Percentiles rank a stretch among this genome's conserved stretches.
phyloP scores from a whole-genome alignment of 2,329 filamentous ascomycete species.

The Fusarium equiseti region DNA sequence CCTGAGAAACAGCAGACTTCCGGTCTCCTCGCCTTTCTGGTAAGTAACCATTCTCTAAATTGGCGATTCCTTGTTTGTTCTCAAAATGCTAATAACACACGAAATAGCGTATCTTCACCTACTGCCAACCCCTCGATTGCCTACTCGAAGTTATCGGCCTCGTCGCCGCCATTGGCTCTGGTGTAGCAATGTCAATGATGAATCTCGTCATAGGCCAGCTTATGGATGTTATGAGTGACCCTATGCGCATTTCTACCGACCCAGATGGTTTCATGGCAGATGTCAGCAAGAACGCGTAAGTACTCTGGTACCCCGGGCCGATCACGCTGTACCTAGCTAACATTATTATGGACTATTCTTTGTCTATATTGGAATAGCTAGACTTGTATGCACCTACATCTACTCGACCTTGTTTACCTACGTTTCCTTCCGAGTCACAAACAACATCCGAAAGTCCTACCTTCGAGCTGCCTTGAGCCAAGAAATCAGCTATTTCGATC shows the following conservation, averaged over 20 bases:
- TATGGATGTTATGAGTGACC: background rate
- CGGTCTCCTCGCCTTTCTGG: background rate
- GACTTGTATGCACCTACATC: background rate
- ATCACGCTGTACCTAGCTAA: background rate
- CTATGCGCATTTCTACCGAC: background rate
- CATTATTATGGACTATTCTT: background rate
- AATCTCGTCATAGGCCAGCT: slow-evolving; percentile 1
- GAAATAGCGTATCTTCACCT: background rate
- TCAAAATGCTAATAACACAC: background rate
- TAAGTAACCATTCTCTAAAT: background rate
- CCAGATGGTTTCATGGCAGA: background rate
- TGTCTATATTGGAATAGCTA: background rate
- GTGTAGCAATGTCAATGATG: slow-evolving; percentile 1
- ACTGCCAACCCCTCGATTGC: background rate
- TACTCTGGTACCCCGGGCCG: accelerated
- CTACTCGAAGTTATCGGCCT: background rate
- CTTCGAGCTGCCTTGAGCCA: background rate
- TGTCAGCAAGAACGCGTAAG: background rate
- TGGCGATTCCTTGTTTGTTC: too few species aligned
- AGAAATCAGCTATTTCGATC: background rate
- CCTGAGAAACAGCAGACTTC: background rate
- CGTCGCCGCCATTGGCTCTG: background rate
- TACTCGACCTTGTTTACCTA: slow-evolving; percentile 3
- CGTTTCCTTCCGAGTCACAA: slow-evolving; percentile 1
- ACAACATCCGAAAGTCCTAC: background rate